Base-by-base conservation (phyloP, 257 asterid species). In the Solanum chiquidenum region DNA sequence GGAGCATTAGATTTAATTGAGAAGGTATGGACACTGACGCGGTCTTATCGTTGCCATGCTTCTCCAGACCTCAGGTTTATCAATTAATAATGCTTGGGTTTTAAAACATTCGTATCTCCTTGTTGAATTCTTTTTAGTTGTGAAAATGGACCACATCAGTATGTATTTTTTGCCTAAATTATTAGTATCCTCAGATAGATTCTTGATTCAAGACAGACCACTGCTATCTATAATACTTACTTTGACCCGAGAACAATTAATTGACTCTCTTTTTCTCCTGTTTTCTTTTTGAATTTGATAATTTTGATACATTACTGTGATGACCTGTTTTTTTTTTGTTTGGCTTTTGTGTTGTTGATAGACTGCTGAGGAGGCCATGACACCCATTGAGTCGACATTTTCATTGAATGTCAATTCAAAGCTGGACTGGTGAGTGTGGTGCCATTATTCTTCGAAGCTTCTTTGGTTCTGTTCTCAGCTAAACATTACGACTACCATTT, bases 361-460 rank as follows among this genome's bases (percentile, higher is more conserved):
- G 99, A 96, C 96, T 85, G 99, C 99, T 88, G 99, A 96, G 93
- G 98, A 94, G 89, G 99, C 99, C 91, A 95, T 97, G 99, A 96
- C 99, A 10, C 98, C 99, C 71, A 96, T 97, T 72, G 98, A 97
- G 92, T 97, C 99, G 52, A 96, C 99, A 52, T 97, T 97, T 92
- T 97, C 99, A 12, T 89, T 97, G 93, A 98, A 96, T 89, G 98
- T 96, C 85, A 93, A 97, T 91, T 97, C 99, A 87, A 94, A 97
- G 88, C 90, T 97, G 83, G 99, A 96, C 93, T 97, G 98, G 99
- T 97, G 91, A 88, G 94, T 79, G 25, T 52, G 73, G 76, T 42
- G 87, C 23, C 29, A 46, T 21, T 55, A 52, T 60, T 76, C 60
- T 76, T 76, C 83, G 60, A 76, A 76, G 55, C 55, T 46, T 42